Base-by-base conservation (phyloP, 2,329 filamentous ascomycete genomes). In the Apiospora malaysiana region DNA sequence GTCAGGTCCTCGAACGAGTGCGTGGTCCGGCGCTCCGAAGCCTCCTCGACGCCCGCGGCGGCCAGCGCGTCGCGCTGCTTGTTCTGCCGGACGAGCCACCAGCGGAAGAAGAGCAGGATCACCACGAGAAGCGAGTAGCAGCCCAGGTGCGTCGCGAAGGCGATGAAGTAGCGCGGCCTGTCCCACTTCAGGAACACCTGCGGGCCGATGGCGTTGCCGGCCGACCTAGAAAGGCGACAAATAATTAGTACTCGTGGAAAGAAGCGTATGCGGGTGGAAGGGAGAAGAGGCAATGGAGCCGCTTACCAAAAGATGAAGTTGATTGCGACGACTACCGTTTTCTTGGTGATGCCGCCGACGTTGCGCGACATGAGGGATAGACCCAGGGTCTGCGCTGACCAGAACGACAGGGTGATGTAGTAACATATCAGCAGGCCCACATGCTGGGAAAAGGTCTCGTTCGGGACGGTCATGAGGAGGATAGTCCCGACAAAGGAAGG, bases 371-470 rank as follows among this genome's bases (percentile, higher is more conserved):
- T 85, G 83, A 94, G 86, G 18, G 90, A 91, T 75, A 94, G 85
- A 9, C 87, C 84, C 16, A 93, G 83, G 1, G 90, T 92, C 76
- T 92, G 89, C 0, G 91, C 91, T 0, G 92, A 90, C 92, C 92
- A 94, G 86, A 94, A 94, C 6, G 90, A 93, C 23, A 94, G 85
- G 0, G 90, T 91, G 72, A 94, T 91, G 82, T 94, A 94, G 84
- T 94, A 94, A 76, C 86, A 88, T 76, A 94, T 88, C 18, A 94
- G 82, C 0, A 94, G 85, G 7, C 92, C 92, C 40, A 91, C 85
- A 79, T 91, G 87, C 47, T 89, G 90, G 10, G 86, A 80, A 46
- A 85, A 84, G 59, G 83, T 87, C 8, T 85, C 83, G 74, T 91
- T 90, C 27, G 87, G 80, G 9, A 94, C 86, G 0, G 89, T 91